phyloP scores from a whole-genome alignment of 345 rosid species.

The Bruguiera gymnorhiza region DNA sequence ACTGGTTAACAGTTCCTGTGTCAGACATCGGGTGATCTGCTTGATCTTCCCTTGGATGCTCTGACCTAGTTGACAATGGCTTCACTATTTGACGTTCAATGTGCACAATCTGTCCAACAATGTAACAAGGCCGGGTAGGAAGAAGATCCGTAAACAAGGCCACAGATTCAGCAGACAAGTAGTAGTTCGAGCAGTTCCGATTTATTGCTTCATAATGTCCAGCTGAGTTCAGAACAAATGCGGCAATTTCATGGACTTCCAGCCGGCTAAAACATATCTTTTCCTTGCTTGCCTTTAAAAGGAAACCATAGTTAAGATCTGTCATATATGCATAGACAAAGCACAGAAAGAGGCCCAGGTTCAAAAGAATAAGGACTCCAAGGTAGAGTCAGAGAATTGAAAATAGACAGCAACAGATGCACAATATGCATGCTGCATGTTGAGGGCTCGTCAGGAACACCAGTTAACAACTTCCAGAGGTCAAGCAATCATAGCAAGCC shows the following conservation, averaged over 20 bases:
- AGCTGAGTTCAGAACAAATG: slow-evolving; percentile 69
- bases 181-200: slow-evolving; percentile 65
- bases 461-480: background rate
- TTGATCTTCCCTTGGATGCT: slow-evolving; percentile 36
- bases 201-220: slow-evolving; percentile 86
- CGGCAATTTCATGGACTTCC: slow-evolving; percentile 90
- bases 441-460: background rate
- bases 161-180: slow-evolving; percentile 85
- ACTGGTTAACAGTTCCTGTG: slow-evolving; percentile 39
- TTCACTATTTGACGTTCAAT: slow-evolving; percentile 77
- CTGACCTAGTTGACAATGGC: slow-evolving; percentile 37
- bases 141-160: slow-evolving; percentile 83
- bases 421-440: background rate
- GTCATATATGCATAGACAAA: background rate
- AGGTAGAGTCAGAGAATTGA: background rate
- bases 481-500: background rate
- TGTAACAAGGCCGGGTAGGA: slow-evolving; percentile 75
- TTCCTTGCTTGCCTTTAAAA: slow-evolving; percentile 78
- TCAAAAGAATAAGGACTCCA: background rate
- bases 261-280: slow-evolving; percentile 79
- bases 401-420: background rate
- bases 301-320: background rate
- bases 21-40: slow-evolving; percentile 44
- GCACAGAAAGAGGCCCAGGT: background rate
- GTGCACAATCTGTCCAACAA: slow-evolving; percentile 88